Percentiles rank a stretch among this genome's conserved stretches.
Conservation (phyloP, 2,329 filamentous ascomycete genomes). For the Corynespora cassiicola region DNA sequence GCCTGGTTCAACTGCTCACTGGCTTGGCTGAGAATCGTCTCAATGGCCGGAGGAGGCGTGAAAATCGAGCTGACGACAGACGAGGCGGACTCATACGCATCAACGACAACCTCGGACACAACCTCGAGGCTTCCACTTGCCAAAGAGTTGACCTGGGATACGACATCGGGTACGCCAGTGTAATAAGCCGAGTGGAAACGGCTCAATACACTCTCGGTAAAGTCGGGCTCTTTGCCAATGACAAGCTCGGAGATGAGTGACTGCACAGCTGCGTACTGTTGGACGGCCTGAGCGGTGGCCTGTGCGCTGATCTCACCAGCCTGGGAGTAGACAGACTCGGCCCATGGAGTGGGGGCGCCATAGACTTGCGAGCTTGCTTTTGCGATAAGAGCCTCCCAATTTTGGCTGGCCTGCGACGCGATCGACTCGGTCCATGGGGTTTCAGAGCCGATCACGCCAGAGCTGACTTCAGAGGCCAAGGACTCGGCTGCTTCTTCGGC, state of each 20-base stretch:
- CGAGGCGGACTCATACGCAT: conserved; percentile 55
- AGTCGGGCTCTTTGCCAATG: conserved; percentile 77
- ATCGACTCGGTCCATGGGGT: conserved; percentile 61
- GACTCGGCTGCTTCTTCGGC: conserved; percentile 57
- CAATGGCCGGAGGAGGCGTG: conserved; percentile 64
- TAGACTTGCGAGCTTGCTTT: conserved; percentile 75
- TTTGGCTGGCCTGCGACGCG: conserved; percentile 63
- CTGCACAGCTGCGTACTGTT: conserved; percentile 74
- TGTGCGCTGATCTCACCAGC: conserved; percentile 67
- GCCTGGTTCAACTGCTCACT: conserved; percentile 63
- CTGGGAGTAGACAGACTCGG: conserved; percentile 55
- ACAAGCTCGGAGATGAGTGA: conserved; percentile 79
- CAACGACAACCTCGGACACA: conserved; percentile 60
- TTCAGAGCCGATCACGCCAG: conserved; percentile 54
- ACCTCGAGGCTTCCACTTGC: conserved; percentile 53
- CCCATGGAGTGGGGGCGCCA: conserved; percentile 64
- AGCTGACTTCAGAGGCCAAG: conserved; percentile 53
- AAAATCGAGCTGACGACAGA: conserved; percentile 57
- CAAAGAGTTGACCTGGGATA: conserved; percentile 61
- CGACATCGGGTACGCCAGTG: conserved; percentile 66
- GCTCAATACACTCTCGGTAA: conserved; percentile 79
- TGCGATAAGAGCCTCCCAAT: conserved; percentile 69
- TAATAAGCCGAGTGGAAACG: conserved; percentile 75
- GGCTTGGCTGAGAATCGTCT: conserved; percentile 64
- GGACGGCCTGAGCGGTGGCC: conserved; percentile 65